A percentile compares a stretch with the other conserved stretches of the same genome.
phyloP scores from a whole-genome alignment of 2,329 filamentous ascomycete species.

The Helicocarpus griseus region DNA sequence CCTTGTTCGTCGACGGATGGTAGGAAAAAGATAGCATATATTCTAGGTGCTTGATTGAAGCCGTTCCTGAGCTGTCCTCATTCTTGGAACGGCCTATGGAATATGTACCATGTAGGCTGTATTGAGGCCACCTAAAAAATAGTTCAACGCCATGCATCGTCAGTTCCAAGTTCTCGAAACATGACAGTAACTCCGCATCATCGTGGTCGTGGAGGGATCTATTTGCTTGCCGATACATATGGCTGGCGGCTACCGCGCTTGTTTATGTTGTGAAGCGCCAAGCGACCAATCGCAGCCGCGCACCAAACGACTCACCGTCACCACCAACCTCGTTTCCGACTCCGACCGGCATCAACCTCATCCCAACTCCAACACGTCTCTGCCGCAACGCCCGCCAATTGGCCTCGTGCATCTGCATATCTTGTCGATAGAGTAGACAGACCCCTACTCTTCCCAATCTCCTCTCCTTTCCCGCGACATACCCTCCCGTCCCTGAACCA shows the following conservation, averaged over 20 bases:
- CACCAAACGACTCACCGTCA: background rate
- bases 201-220: background rate
- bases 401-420: background rate
- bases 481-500: background rate
- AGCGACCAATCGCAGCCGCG: background rate
- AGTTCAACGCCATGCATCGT: too few species aligned
- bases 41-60: background rate
- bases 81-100: background rate
- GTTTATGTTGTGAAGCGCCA: background rate
- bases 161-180: too few species aligned
- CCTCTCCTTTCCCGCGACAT: background rate
- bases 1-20: too few species aligned
- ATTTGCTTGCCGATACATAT: background rate
- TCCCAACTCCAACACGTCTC: background rate
- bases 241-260: background rate
- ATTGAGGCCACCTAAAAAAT: too few species aligned
- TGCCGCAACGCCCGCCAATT: background rate
- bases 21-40: background rate
- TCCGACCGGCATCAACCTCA: background rate
- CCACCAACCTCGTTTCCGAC: background rate
- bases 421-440: background rate
- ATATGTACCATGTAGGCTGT: too few species aligned
- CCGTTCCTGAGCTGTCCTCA: too few species aligned
- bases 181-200: too few species aligned
- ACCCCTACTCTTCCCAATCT: background rate